phyloP scores from a whole-genome alignment of 305 asterid species.

The Plantago coronopus region DNA sequence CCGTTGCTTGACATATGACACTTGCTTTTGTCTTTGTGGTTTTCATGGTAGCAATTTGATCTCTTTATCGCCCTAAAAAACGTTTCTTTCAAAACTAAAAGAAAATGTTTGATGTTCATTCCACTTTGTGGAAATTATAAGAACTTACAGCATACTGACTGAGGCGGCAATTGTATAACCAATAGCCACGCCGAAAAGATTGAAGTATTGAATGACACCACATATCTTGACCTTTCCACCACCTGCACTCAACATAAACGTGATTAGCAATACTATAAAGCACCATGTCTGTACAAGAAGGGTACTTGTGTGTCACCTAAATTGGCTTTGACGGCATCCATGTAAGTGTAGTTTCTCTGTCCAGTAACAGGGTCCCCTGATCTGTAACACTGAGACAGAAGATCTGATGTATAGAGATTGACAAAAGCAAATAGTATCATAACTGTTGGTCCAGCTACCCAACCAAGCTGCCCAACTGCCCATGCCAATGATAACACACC shows the following conservation, averaged over 20 bases:
- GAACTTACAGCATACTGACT: constrained; percentile 47
- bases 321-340: constrained; percentile 43
- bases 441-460: constrained; percentile 44
- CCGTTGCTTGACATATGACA: constrained; percentile 35
- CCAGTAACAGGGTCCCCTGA: constrained; percentile 31
- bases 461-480: constrained; percentile 50
- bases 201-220: constrained; percentile 38
- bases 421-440: constrained; percentile 32
- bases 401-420: constrained; percentile 39
- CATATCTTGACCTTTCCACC: constrained; percentile 38
- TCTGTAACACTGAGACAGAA: constrained; percentile 45
- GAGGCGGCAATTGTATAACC: constrained; percentile 60
- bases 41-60: constrained; percentile 45
- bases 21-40: constrained; percentile 24
- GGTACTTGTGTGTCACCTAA: constrained; percentile 24
- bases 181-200: constrained; percentile 48
- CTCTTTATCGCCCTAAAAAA: constrained; percentile 36
- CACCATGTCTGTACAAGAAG: not conserved
- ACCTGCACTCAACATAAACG: constrained; percentile 23
- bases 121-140: not conserved
- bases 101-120: not conserved
- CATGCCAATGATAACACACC: constrained; percentile 50
- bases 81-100: not conserved
- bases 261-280: not conserved
- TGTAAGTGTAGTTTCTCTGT: constrained; percentile 43